Conservation (phyloP, 2,329 filamentous ascomycete genomes). For the Canariomyces notabilis region DNA sequence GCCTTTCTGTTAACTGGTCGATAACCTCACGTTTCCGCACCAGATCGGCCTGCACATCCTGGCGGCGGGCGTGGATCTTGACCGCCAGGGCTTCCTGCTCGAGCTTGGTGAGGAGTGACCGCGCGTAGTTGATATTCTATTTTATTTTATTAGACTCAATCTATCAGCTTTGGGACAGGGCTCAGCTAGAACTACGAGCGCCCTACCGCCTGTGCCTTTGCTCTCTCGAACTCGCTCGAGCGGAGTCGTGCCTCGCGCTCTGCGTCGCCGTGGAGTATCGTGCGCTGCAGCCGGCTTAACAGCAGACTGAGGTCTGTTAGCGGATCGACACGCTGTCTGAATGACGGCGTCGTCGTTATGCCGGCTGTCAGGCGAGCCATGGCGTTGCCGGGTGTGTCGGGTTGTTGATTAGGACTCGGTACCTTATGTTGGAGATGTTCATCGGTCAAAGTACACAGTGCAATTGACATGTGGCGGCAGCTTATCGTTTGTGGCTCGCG, state of each 20-base stretch:
- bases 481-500: conserved; percentile 6
- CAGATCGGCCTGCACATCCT: conserved; percentile 59
- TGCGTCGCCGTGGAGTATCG: conserved; percentile 56
- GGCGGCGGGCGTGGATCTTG: conserved; percentile 53
- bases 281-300: conserved; percentile 60
- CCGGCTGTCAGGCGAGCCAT: conserved; percentile 25
- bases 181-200: too few relatives aligned
- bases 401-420: not conserved
- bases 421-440: conserved; percentile 1
- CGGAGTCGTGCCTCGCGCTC: conserved; percentile 54
- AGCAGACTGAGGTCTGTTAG: conserved; percentile 57
- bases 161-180: too few relatives aligned
- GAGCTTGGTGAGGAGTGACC: conserved; percentile 61
- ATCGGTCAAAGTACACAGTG: not conserved
- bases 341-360: conserved; percentile 7
- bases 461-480: conserved; percentile 14
- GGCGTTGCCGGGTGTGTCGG: conserved; percentile 1
- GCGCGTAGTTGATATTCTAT: conserved; percentile 70
- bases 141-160: too few relatives aligned
- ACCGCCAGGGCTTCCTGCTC: conserved; percentile 63
- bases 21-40: conserved; percentile 60
- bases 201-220: conserved; percentile 50
- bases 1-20: conserved; percentile 59
- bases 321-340: conserved; percentile 28
- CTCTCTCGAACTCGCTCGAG: conserved; percentile 61